These are phyloP conservation scores for Chytriomyces sp. DNA, from an alignment of 192 early-diverging fungal species.

Conservation along the genomic window DNA sequence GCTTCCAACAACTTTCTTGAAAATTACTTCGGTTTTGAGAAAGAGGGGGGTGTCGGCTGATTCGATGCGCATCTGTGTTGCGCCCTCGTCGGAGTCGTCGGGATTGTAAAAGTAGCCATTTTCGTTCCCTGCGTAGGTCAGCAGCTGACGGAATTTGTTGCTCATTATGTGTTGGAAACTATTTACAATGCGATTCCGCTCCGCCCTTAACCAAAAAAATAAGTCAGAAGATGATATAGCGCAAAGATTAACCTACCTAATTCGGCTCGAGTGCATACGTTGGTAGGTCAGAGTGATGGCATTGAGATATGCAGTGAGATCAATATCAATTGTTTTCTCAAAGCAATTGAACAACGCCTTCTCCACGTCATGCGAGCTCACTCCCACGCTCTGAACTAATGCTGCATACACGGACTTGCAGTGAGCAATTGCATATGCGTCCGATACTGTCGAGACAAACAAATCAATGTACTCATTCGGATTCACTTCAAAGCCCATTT, in stretches of 20 bases:
- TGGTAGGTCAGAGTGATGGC: conserved; percentile 29
- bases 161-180: not conserved
- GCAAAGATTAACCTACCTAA: conserved; percentile 14
- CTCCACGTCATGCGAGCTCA: conserved; percentile 37
- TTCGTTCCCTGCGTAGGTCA: not conserved
- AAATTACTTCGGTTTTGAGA: conserved; percentile 69
- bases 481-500: not conserved
- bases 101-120: conserved; percentile 74
- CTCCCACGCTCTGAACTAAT: conserved; percentile 42
- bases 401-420: conserved; percentile 46
- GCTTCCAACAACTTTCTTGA: conserved; percentile 51
- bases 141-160: conserved; percentile 9
- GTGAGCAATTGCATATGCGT: conserved; percentile 39
- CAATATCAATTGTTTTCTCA: conserved; percentile 44
- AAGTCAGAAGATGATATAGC: conserved; percentile 9
- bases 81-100: conserved; percentile 37
- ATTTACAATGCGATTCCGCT: conserved; percentile 18
- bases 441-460: conserved; percentile 7
- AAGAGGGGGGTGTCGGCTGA: conserved; percentile 75
- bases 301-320: conserved; percentile 51
- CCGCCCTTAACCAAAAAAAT: not conserved
- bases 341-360: conserved; percentile 37
- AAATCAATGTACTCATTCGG: conserved; percentile 14
- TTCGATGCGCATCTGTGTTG: conserved; percentile 39
- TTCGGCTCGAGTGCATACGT: not conserved